Evolutionary conservation across 441 rosid species (phyloP).

Genomic region (Pelargonium fulgidum): DNA sequence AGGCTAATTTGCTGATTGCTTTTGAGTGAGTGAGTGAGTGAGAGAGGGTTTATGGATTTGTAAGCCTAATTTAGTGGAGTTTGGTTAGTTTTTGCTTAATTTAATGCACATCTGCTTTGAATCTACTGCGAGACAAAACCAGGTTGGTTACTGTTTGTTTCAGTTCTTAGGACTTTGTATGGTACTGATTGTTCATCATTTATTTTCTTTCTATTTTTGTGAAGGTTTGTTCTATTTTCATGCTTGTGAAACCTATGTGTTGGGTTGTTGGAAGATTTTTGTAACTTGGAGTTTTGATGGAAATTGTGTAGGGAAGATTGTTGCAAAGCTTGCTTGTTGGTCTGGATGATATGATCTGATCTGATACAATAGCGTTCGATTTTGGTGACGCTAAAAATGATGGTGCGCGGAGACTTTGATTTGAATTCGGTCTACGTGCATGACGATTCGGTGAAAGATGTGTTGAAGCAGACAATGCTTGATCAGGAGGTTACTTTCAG

Average conservation of each 20-base stretch:
- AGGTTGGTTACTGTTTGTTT: background rate
- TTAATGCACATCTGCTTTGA: no score
- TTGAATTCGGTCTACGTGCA: slow-evolving; percentile 25
- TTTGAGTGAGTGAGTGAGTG: background rate
- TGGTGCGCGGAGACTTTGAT: slow-evolving; percentile 32
- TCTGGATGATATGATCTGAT: slow-evolving; percentile 11
- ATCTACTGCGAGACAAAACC: no score
- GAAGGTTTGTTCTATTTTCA: background rate
- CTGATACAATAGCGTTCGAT: slow-evolving; percentile 14
- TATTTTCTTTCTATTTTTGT: background rate
- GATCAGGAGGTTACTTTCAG: slow-evolving; percentile 38
- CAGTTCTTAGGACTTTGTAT: background rate
- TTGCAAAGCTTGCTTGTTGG: background rate
- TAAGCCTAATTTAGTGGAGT: background rate
- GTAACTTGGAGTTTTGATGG: background rate
- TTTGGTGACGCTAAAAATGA: slow-evolving; percentile 22
- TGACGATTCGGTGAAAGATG: slow-evolving; percentile 27
- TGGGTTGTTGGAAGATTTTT: background rate
- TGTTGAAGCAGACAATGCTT: slow-evolving; percentile 36
- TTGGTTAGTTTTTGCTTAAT: background rate
- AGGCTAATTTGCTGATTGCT: background rate
- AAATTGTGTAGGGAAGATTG: background rate
- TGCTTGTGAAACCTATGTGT: background rate
- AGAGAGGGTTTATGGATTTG: background rate
- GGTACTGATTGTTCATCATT: background rate